phyloP scores from a whole-genome alignment of 1,284 basidiomycete genomes.

The Marasmius tenuissimus region DNA sequence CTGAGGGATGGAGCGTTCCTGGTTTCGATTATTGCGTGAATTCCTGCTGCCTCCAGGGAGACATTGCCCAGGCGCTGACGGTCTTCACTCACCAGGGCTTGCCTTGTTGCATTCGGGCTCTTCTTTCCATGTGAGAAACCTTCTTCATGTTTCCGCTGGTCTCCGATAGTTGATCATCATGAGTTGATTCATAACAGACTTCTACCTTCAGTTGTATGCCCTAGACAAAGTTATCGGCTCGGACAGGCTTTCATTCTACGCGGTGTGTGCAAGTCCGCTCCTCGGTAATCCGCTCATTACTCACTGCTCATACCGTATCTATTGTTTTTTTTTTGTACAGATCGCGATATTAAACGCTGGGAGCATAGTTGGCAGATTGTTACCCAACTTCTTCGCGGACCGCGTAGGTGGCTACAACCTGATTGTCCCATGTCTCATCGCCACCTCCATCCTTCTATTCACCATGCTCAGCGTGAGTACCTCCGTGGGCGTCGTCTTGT shows the following conservation, averaged over 20 bases:
- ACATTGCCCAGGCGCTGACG: neutral
- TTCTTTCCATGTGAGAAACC: constrained; percentile 47
- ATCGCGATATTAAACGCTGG: constrained; percentile 50
- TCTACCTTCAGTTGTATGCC: constrained; percentile 56
- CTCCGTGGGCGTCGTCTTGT: constrained; percentile 36
- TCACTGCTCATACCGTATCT: neutral
- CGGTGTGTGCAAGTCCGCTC: constrained; percentile 26
- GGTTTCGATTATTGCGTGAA: constrained; percentile 42
- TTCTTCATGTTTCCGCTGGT: constrained; percentile 4
- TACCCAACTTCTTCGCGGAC: constrained; percentile 51
- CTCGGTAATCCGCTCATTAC: too few relatives aligned
- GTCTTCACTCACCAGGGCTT: constrained; percentile 29
- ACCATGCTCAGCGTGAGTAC: constrained; percentile 40
- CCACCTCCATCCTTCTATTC: constrained; percentile 41
- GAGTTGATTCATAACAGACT: constrained; percentile 32
- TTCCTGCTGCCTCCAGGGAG: neutral
- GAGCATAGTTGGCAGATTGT: constrained; percentile 45
- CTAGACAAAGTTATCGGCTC: constrained; percentile 38
- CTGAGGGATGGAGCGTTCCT: constrained; percentile 43
- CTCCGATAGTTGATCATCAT: constrained; percentile 6
- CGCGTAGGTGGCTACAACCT: constrained; percentile 44
- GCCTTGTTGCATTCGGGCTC: constrained; percentile 42
- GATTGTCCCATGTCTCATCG: constrained; percentile 39
- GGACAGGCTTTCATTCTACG: constrained; percentile 44
- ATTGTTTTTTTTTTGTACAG: constrained; percentile 18